Evolutionary conservation across 371 early-diverging fungal species (phyloP).

Genomic region (Entomophthora muscae): DNA sequence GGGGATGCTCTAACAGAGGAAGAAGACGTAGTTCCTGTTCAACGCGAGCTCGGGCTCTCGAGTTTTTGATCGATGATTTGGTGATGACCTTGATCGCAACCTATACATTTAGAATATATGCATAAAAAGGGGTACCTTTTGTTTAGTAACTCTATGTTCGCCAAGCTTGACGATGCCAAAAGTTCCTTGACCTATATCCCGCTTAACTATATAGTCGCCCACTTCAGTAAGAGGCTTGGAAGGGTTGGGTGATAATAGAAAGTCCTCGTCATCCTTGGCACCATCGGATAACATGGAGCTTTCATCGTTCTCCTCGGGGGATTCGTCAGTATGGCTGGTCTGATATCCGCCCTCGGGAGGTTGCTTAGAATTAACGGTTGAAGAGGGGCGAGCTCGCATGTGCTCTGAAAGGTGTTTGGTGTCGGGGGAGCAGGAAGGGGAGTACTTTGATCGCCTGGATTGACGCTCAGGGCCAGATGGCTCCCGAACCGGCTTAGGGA

Average conservation of each 20-base stretch:
- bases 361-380: neutral
- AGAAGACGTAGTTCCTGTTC: slow-evolving; percentile 80
- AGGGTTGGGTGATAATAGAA: neutral
- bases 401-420: neutral
- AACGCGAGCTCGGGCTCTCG: slow-evolving; percentile 17
- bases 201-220: slow-evolving; percentile 8
- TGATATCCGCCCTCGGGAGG: neutral
- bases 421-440: neutral
- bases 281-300: neutral
- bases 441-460: neutral
- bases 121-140: neutral
- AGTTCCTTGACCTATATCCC: slow-evolving; percentile 9
- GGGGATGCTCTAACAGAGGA: slow-evolving; percentile 55
- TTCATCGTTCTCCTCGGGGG: neutral
- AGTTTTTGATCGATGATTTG: slow-evolving; percentile 53
- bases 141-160: slow-evolving; percentile 6
- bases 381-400: neutral
- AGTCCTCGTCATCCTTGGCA: neutral
- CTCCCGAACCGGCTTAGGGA: neutral
- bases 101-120: slow-evolving; percentile 11
- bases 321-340: neutral
- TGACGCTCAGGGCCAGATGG: neutral
- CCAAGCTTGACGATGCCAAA: slow-evolving; percentile 8
- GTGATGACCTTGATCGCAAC: slow-evolving; percentile 78
- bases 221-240: slow-evolving; percentile 7